Conservation (phyloP, 73 alveolate genomes). For the Paramecium sexaurelia region DNA sequence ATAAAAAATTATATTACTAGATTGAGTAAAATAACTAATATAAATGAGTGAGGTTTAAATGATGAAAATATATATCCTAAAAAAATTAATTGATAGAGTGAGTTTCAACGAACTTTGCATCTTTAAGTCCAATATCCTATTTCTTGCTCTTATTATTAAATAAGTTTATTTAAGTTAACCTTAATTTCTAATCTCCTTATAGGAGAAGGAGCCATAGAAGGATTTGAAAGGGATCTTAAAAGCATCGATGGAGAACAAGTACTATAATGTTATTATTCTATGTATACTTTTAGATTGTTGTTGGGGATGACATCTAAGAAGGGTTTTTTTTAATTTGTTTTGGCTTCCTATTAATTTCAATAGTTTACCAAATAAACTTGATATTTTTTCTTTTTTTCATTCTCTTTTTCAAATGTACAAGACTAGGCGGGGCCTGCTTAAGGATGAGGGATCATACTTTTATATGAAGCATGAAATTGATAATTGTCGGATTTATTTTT, state of each 20-base stretch:
- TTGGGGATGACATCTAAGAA: constrained; percentile 41
- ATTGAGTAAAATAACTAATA: neutral
- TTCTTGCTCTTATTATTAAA: constrained; percentile 18
- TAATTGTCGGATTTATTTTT: neutral
- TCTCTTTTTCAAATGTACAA: constrained; percentile 54
- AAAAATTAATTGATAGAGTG: neutral
- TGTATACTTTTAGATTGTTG: constrained; percentile 32
- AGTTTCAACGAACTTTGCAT: constrained; percentile 36
- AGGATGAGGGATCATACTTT: neutral
- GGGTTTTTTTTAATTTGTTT: constrained; percentile 5
- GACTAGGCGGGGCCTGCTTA: neutral
- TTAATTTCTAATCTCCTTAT: constrained; percentile 27
- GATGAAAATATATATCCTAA: neutral
- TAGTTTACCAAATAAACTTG: constrained; percentile 18
- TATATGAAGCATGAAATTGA: constrained; percentile 44
- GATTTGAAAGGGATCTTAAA: constrained; percentile 41
- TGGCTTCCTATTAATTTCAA: neutral
- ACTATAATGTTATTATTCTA: neutral
- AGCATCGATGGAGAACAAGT: constrained; percentile 51
- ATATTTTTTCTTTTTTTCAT: constrained; percentile 53
- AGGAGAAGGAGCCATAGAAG: constrained; percentile 51
- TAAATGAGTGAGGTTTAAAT: neutral
- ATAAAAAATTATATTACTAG: too few relatives aligned
- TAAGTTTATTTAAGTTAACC: constrained; percentile 40
- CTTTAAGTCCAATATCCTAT: constrained; percentile 49